Conservation (phyloP, 768 basidiomycete species). For the Trametes elegans region DNA sequence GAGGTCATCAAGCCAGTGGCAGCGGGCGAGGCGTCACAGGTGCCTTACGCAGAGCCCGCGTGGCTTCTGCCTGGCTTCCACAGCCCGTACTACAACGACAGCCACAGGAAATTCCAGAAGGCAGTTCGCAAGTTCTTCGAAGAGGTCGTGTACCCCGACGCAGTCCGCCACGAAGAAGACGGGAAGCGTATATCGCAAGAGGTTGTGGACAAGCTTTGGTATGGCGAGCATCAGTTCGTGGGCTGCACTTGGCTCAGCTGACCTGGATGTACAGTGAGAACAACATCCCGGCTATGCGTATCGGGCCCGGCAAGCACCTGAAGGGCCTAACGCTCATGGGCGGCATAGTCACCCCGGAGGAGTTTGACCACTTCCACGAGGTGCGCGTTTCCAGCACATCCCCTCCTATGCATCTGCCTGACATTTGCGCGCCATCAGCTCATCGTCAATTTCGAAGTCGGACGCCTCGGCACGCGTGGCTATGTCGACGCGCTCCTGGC, state of each 20-base stretch:
- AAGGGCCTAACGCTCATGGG: slow-evolving; percentile 74
- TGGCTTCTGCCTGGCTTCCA: slow-evolving; percentile 71
- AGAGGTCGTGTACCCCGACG: slow-evolving; percentile 73
- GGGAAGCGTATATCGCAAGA: slow-evolving; percentile 85
- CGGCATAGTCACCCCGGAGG: slow-evolving; percentile 72
- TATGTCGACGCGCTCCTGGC: slow-evolving; percentile 86
- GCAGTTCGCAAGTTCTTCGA: slow-evolving; percentile 75
- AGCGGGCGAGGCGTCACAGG: slow-evolving; percentile 64
- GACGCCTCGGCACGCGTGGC: slow-evolving; percentile 80
- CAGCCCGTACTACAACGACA: slow-evolving; percentile 76
- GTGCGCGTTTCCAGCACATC: slow-evolving; percentile 31
- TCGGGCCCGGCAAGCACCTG: slow-evolving; percentile 89
- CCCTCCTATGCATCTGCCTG: neutral
- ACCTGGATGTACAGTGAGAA: slow-evolving; percentile 47
- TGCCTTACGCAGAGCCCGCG: slow-evolving; percentile 85
- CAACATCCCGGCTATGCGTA: slow-evolving; percentile 84
- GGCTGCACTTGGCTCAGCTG: no score
- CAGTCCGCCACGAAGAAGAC: slow-evolving; percentile 75
- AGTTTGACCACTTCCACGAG: slow-evolving; percentile 96
- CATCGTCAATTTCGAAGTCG: slow-evolving; percentile 79
- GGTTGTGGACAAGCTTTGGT: slow-evolving; percentile 85
- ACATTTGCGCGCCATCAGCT: slow-evolving; percentile 48
- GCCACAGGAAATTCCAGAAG: slow-evolving; percentile 72
- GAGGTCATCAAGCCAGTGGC: slow-evolving; percentile 51
- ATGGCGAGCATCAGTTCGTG: no score